Evolutionary conservation across 148 eudicot genomes (phyloP).

Genomic region (Spergularia bocconei): DNA sequence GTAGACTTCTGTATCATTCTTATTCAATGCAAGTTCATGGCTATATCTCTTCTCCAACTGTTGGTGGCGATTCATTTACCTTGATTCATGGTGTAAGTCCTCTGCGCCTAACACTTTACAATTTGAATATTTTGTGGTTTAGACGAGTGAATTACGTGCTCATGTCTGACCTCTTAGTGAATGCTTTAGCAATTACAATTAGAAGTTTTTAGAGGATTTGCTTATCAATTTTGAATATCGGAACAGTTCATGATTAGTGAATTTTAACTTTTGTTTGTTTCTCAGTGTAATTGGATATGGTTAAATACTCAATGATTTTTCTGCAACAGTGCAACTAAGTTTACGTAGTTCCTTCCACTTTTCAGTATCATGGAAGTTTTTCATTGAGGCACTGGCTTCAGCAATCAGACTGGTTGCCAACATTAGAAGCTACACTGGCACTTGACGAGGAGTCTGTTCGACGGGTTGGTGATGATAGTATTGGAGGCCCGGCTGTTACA

Average conservation of each 20-base stretch:
- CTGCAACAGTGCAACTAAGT: conserved; percentile 4
- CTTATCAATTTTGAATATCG: background rate
- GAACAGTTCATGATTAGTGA: too few species aligned
- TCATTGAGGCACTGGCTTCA: conserved; percentile 96
- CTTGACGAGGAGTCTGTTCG: conserved; percentile 90
- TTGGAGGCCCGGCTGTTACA: conserved; percentile 95
- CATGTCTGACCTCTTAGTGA: background rate
- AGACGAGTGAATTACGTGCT: background rate
- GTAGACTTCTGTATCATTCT: conserved; percentile 79
- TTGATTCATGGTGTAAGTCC: conserved; percentile 91
- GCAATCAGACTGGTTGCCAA: conserved; percentile 97
- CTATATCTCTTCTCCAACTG: conserved; percentile 59
- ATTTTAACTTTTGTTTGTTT: too few species aligned
- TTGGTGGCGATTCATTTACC: conserved; percentile 58
- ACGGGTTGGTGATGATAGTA: conserved; percentile 90
- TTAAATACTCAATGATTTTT: too few species aligned
- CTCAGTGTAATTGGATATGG: too few species aligned
- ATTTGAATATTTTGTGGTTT: background rate
- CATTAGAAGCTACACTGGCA: conserved; percentile 93
- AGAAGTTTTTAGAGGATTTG: background rate
- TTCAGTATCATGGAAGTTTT: conserved; percentile 94
- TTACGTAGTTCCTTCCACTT: background rate
- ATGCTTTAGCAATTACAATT: background rate
- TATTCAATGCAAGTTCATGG: conserved; percentile 99
- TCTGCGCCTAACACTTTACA: conserved; percentile 17